Evolutionary conservation across 2,329 filamentous ascomycete genomes (phyloP), one percentile per base, ranked within the genome.

Genomic region (Nannizzia gypsea): DNA sequence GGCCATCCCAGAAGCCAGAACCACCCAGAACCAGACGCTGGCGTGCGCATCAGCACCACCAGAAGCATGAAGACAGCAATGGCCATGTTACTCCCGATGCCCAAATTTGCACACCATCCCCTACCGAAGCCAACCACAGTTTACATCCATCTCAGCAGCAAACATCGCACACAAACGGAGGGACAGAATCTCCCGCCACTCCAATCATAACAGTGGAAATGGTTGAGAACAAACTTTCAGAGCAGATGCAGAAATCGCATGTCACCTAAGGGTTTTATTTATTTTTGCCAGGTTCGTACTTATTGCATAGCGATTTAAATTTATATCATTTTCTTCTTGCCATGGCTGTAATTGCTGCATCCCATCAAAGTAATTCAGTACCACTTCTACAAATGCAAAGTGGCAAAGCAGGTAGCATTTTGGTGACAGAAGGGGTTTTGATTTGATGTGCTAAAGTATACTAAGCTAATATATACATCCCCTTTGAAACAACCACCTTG

Each of bases 21-120:
- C 73, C 72, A 2, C 76, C 76, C 2, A 77, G 74, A 62, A 62
- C 74, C 56, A 70, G 76, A 57, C 73, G 76, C 20, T 75, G 68
- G 67, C 72, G 72, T 6, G 71, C 54, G 61, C 67, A 54, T 67
- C 67, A 56, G 64, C 67, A 61, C 63, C 65, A 40, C 65, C 40
- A 48, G 42, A n/a, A 48, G 24, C 42, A 62, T 42, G 20, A 60
- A 48, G 26, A 31, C 28, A 24, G 42, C 15, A 42, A 56, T 56
- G 50, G 55, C 34, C 48, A 50, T 26, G 22, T 6, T 8, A 59
- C n/a, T 13, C 5, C 17, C 17, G 15, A 26, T 50, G 13, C 22
- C 44, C 22, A 46, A n/a, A 15, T 38, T 20, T 28, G 11, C 28
- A 22, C 17, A 11, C 5, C 56, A 46, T 34, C 22, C 3, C 6